Conservation (phyloP, 106 monocot species). For the Allium cepa region DNA sequence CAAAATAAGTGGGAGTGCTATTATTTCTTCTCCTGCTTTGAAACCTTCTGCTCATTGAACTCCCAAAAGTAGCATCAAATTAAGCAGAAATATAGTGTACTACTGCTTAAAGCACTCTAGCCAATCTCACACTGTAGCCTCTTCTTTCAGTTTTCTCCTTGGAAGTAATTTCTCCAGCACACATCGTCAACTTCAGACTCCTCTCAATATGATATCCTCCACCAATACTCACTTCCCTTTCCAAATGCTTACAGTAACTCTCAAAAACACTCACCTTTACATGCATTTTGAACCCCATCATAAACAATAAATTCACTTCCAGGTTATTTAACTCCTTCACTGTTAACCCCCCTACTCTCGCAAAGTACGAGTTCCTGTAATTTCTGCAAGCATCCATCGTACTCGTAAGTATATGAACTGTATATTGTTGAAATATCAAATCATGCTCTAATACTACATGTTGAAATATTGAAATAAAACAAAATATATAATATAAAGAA, state of each 20-base stretch:
- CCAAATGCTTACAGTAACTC: slow-evolving; percentile 73
- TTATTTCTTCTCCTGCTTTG: too few relatives aligned
- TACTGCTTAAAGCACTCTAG: slow-evolving; percentile 5
- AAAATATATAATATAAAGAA: too few relatives aligned
- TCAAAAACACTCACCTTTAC: slow-evolving; percentile 61
- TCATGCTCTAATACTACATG: too few relatives aligned
- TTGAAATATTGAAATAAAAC: too few relatives aligned
- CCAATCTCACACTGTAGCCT: slow-evolving; percentile 15
- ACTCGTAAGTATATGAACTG: too few relatives aligned
- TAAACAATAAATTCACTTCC: slow-evolving; percentile 58
- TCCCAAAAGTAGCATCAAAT: too few relatives aligned
- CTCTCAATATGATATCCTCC: slow-evolving; percentile 75
- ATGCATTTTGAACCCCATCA: slow-evolving; percentile 68
- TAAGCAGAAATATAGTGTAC: too few relatives aligned
- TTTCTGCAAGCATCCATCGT: slow-evolving; percentile 19
- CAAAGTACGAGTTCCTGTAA: slow-evolving; percentile 52
- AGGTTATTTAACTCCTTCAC: slow-evolving; percentile 49
- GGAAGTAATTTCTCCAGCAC: slow-evolving; percentile 21
- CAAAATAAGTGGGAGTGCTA: too few relatives aligned
- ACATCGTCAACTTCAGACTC: slow-evolving; percentile 27
- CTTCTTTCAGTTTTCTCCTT: slow-evolving; percentile 14
- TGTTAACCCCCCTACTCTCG: slow-evolving; percentile 50
- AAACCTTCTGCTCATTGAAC: too few relatives aligned
- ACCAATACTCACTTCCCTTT: slow-evolving; percentile 78
- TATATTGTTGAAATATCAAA: too few relatives aligned